Base-by-base conservation (phyloP, 257 asterid genomes). In the Solanum pinnatisectum region DNA sequence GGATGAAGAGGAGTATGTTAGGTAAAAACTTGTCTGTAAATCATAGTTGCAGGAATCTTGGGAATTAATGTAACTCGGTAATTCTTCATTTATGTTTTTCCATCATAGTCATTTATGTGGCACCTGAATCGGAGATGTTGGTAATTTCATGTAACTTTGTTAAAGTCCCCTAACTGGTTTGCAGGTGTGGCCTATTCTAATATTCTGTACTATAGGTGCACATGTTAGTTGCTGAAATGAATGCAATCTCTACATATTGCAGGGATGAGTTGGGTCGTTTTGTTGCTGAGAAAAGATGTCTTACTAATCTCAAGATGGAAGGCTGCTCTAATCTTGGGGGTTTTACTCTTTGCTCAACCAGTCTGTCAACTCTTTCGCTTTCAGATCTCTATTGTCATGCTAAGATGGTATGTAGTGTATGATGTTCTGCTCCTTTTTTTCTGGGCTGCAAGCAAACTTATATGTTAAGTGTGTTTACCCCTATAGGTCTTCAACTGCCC, bases 211-310 rank as follows among this genome's bases (percentile, higher is more conserved):
- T 42, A 25, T 79, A 79, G 67, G 25, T 79, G 44, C 84, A 44
- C 35, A 30, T 46, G 46, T 15, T 77, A 79, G 84, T 79, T 79
- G 67, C 39, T 27, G 52, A 77, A 15, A 27, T 27, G 25, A 10
- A 44, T 27, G 65, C 9, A 44, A 25, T 79, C n/a, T 79, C 68
- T 49, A 30, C 37, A 30, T 81, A 49, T 9, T 91, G 91, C 94
- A 97, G 99, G 95, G 99, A 96, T 87, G 99, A 95, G 70, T 92
- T 97, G 93, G 91, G 95, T 81, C 98, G 98, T 27, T 96, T 97
- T 89, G 92, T 96, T 71, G 92, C 96, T 22, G 98, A 95, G 25
- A 95, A 93, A 91, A 94, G 94, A 90, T 93, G 94, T 83, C 95
- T 96, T 46, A 88, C 95, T 77, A 94, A 93, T 90, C 98, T 97